A percentile compares a stretch with the other conserved stretches of the same genome.
These are phyloP conservation scores for Paulownia fortunei DNA, from an alignment of 257 asterid species.

Conservation along the genomic window DNA sequence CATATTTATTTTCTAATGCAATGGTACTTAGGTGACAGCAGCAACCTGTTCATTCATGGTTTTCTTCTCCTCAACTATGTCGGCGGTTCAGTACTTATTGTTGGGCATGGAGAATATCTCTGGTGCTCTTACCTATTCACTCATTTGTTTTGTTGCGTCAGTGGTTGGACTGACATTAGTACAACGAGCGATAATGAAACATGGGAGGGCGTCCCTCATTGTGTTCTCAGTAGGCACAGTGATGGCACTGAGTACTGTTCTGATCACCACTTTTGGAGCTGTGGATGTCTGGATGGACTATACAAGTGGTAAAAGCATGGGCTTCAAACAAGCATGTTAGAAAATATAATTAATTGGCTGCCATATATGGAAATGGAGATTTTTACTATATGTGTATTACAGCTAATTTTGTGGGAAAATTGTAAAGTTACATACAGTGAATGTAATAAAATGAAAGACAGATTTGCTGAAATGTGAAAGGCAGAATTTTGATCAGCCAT, in stretches of 20 bases:
- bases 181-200: slow-evolving; percentile 61
- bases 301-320: slow-evolving; percentile 71
- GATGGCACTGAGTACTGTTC: slow-evolving; percentile 81
- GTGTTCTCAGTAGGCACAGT: slow-evolving; percentile 85
- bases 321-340: too few species aligned
- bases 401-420: too few species aligned
- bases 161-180: slow-evolving; percentile 61
- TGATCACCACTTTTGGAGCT: slow-evolving; percentile 79
- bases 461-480: too few species aligned
- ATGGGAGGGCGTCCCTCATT: slow-evolving; percentile 83
- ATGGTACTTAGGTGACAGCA: slow-evolving; percentile 67
- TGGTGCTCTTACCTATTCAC: slow-evolving; percentile 56
- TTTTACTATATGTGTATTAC: too few species aligned
- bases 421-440: too few species aligned
- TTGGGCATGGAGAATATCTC: slow-evolving; percentile 71
- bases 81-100: slow-evolving; percentile 72
- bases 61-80: slow-evolving; percentile 90
- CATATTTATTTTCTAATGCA: background rate
- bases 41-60: slow-evolving; percentile 95
- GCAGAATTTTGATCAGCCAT: too few species aligned
- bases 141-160: slow-evolving; percentile 67
- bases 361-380: too few species aligned
- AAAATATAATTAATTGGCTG: too few species aligned
- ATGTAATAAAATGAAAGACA: too few species aligned
- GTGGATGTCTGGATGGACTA: slow-evolving; percentile 75